Evolutionary conservation across 768 basidiomycete genomes (phyloP).

Genomic region (Fistulinella prunicolor): DNA sequence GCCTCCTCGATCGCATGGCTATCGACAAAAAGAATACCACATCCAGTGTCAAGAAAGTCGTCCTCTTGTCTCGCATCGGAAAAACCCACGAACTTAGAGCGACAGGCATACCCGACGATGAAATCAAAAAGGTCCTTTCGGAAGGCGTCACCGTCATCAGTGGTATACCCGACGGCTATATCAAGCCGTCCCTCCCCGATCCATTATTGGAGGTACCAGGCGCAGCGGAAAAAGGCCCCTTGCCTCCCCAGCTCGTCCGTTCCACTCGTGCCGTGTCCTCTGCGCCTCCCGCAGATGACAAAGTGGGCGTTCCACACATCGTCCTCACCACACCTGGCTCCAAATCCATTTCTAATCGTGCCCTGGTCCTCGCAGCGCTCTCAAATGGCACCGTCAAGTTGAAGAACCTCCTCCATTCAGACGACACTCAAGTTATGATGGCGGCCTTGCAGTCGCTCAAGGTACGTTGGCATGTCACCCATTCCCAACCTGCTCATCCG

Average conservation of each 20-base stretch:
- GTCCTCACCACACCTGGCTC: conserved; percentile 93
- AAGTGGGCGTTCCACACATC: conserved; percentile 29
- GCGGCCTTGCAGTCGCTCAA: conserved; percentile 83
- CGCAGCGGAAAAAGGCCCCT: conserved; percentile 8
- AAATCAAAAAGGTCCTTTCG: conserved; percentile 79
- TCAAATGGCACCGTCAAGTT: conserved; percentile 85
- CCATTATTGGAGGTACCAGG: conserved; percentile 28
- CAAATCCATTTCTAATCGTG: conserved; percentile 95
- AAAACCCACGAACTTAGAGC: conserved; percentile 91
- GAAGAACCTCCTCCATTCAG: conserved; percentile 90
- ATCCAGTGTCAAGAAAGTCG: conserved; percentile 81
- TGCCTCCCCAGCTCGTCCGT: conserved; percentile 21
- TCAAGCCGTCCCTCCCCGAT: conserved; percentile 46
- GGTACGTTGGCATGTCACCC: conserved; percentile 36
- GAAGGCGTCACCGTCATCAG: conserved; percentile 77
- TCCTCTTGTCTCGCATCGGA: conserved; percentile 87
- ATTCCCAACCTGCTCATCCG: background rate
- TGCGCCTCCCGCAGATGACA: background rate
- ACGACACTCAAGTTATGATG: conserved; percentile 99
- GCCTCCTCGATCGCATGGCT: conserved; percentile 88
- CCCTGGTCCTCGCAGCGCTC: conserved; percentile 89
- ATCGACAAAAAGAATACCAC: conserved; percentile 99
- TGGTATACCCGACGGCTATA: conserved; percentile 45
- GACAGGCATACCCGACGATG: conserved; percentile 74
- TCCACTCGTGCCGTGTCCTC: background rate